Evolutionary conservation across 1,284 basidiomycete species (phyloP), one percentile per base, ranked within the genome.

Genomic region (Ganoderma resinaceum): DNA sequence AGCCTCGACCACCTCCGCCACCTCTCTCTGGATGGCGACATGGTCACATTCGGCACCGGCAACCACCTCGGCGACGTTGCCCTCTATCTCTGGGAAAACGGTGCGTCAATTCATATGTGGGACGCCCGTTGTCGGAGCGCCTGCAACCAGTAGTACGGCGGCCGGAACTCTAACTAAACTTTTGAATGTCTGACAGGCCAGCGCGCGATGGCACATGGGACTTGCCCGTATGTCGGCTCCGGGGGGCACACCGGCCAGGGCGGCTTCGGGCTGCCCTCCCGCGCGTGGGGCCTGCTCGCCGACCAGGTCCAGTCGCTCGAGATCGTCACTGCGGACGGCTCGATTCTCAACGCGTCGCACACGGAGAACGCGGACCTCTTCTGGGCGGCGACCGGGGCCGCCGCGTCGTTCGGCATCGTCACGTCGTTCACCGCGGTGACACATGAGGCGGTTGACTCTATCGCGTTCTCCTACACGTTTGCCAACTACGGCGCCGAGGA

Each of bases 281-380:
- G 66, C 31, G 37, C 49, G 3, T 67, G 66, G 66, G 66, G 66
- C 16, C 58, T 67, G 6, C 66, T 67, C 38, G 23, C 66, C 12
- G 66, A 67, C 59, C 66, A 67, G 37, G 58, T 67, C 16, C 3
- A 4, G 38, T 55, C 46, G 29, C 31, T 67, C 38, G 62, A 67
- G 58, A 76, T 90, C 29, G 86, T 91, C 14, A 82, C 82, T 3
- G 84, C 84, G 0, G 77, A 86, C 64, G 89, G 88, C 1, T 78
- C 78, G 9, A 73, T 86, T 7, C 66, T 83, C 23, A 83, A 76
- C 14, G 84, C 84, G 1, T 85, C 75, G 67, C 80, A 81, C 3
- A 76, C 74, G 18, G 74, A 78, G 46, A 72, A 78, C 26, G 37
- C 73, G 26, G 82, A 85, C 65, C 74, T 85, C 8, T 84, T 82